Evolutionary conservation across 257 asterid species (phyloP).

Genomic region (Solanum chaucha): DNA sequence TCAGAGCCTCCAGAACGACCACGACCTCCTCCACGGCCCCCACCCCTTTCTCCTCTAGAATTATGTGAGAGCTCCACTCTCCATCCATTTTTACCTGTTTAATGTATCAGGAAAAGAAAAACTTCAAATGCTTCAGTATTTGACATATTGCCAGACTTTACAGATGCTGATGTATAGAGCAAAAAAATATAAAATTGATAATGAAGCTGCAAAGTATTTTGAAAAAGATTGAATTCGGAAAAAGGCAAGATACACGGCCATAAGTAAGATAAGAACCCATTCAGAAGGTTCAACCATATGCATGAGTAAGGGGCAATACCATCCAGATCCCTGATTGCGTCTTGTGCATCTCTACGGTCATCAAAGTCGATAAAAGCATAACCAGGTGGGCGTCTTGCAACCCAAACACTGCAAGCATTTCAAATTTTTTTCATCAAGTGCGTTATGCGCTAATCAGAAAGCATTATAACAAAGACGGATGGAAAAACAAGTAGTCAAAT

Average conservation of each 20-base stretch:
- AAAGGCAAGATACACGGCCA: background rate
- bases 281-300: background rate
- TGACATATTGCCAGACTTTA: background rate
- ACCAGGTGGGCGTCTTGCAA: constrained; percentile 97
- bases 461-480: background rate
- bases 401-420: constrained; percentile 73
- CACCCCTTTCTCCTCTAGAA: constrained; percentile 68
- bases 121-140: background rate
- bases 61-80: constrained; percentile 92
- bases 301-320: constrained; percentile 23
- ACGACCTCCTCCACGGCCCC: constrained; percentile 62
- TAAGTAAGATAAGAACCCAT: background rate
- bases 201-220: background rate
- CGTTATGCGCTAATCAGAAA: background rate
- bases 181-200: background rate
- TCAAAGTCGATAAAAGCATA: constrained; percentile 92
- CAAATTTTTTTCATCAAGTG: background rate
- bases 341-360: constrained; percentile 87
- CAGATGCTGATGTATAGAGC: background rate
- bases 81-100: constrained; percentile 91
- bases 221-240: background rate
- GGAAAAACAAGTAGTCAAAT: background rate
- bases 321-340: constrained; percentile 77
- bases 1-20: constrained; percentile 73
- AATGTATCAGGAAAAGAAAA: background rate